Evolutionary conservation across 164 flowering plant genomes (phyloP).

Genomic region (Berberis thunbergii): DNA sequence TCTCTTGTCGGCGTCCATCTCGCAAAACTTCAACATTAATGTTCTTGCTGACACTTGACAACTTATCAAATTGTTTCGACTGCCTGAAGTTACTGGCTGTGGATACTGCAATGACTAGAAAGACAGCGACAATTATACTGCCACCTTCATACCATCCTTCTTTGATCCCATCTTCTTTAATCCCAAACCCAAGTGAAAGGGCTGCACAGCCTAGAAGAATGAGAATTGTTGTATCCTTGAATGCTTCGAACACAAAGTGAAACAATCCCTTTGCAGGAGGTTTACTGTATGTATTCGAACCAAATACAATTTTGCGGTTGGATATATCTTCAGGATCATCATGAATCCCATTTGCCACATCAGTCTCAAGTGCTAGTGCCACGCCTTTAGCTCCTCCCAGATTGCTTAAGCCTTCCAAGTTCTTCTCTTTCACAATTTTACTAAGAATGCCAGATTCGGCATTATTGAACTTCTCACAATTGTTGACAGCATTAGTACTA

Average conservation of each 20-base stretch:
- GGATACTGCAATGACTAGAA: slow-evolving; percentile 37
- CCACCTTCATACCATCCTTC: slow-evolving; percentile 50
- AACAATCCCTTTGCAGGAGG: slow-evolving; percentile 25
- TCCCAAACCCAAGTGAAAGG: slow-evolving; percentile 39
- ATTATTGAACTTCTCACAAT: not conserved
- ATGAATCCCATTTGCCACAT: slow-evolving; percentile 15
- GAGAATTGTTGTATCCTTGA: slow-evolving; percentile 33
- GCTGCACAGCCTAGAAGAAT: slow-evolving; percentile 35
- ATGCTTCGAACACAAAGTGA: slow-evolving; percentile 29
- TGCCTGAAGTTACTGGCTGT: slow-evolving; percentile 31
- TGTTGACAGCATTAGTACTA: not conserved
- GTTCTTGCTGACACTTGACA: slow-evolving; percentile 20
- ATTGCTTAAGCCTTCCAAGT: slow-evolving; percentile 3
- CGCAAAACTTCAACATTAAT: slow-evolving; percentile 32
- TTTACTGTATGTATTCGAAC: slow-evolving; percentile 23
- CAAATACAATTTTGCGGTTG: slow-evolving; percentile 13
- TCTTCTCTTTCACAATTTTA: slow-evolving; percentile 20
- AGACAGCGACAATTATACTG: slow-evolving; percentile 33
- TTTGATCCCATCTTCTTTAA: slow-evolving; percentile 28
- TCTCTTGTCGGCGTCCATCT: slow-evolving; percentile 18
- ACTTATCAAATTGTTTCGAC: slow-evolving; percentile 27
- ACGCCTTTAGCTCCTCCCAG: slow-evolving; percentile 19
- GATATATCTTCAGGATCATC: slow-evolving; percentile 11
- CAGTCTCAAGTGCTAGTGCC: slow-evolving; percentile 9
- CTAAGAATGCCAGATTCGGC: slow-evolving; percentile 4